Evolutionary conservation across 768 basidiomycete genomes (phyloP), one percentile per base, ranked within the genome.

Genomic region (Scleroderma citrinum): DNA sequence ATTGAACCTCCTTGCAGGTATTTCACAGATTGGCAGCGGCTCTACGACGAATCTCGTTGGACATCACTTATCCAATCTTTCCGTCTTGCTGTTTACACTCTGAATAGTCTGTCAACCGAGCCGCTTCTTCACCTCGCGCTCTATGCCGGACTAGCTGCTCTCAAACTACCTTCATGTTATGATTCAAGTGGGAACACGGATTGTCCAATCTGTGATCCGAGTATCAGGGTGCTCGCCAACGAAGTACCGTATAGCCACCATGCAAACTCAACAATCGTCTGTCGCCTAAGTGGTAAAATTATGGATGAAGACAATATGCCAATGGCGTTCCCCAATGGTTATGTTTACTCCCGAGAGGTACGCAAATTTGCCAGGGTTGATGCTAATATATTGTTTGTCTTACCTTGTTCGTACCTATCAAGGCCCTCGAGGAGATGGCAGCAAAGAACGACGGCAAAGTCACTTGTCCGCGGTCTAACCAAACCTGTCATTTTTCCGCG

Each of bases 271-370:
- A 95, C 91, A 0, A 90, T 99, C 47, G 94, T 98, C 14, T 98
- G 96, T 62, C 70, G 82, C 46, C 77, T 97, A 59, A 92, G 80
- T 54, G 93, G 95, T 21, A 83, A 85, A 64, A 93, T 98, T 48
- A 95, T 98, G 86, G 88, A 96, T 59, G 93, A 83, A 55, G 83
- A 92, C 62, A 94, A 94, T 58, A 83, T 86, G 75, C 92, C 94
- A 0, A 79, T 96, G 83, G 86, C 83, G 12, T 90, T 96, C 57
- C 87, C 92, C 2, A 82, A 90, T 54, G 94, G 95, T 16, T 76
- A 85, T 59, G 94, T 97, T 34, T 97, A 97, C 65, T 94, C 92
- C n/a, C 73, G 80, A 66, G 89, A 93, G 77, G 94, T 89, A 58
- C 50, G 82, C 69, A 24, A 42, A 47, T 43, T 16, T 29, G n/a